Evolutionary conservation across 1,139 yeast species (phyloP).

Genomic region (Lodderomyces parapsilosis): DNA sequence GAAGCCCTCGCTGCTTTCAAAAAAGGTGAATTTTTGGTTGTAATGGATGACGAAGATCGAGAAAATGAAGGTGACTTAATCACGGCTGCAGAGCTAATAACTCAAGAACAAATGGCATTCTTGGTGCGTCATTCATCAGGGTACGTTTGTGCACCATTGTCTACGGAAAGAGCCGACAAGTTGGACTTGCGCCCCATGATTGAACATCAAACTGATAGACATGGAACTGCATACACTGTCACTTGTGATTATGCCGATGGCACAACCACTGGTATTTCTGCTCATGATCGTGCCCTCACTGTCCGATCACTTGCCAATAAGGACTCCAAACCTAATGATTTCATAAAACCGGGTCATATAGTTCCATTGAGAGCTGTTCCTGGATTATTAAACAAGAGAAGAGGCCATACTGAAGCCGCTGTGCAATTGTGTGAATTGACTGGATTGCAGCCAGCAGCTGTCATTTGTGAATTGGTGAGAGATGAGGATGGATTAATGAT

Average conservation of each 20-base stretch:
- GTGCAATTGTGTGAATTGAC: conserved; percentile 81
- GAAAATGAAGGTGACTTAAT: conserved; percentile 98
- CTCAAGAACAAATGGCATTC: conserved; percentile 91
- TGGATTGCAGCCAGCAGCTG: conserved; percentile 83
- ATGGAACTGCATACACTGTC: conserved; percentile 95
- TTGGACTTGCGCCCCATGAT: conserved; percentile 82
- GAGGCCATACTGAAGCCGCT: conserved; percentile 99
- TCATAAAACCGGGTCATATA: conserved; percentile 90
- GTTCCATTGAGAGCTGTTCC: conserved; percentile 90
- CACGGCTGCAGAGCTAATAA: conserved; percentile 79
- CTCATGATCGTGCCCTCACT: conserved; percentile 89
- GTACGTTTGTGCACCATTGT: conserved; percentile 88
- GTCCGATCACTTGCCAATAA: conserved; percentile 69
- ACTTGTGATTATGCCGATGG: conserved; percentile 83
- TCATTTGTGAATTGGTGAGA: conserved; percentile 89
- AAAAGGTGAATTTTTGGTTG: conserved; percentile 86
- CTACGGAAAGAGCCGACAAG: conserved; percentile 73
- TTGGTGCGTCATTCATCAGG: conserved; percentile 88
- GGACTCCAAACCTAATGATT: conserved; percentile 55
- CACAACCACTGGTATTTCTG: conserved; percentile 97
- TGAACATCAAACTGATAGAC: conserved; percentile 68
- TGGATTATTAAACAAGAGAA: conserved; percentile 76
- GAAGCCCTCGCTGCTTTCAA: conserved; percentile 80
- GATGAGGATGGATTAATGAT: conserved; percentile 96
- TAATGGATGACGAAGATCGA: conserved; percentile 92